Evolutionary conservation across 768 basidiomycete genomes (phyloP).

Genomic region (Pisolithus sp.): DNA sequence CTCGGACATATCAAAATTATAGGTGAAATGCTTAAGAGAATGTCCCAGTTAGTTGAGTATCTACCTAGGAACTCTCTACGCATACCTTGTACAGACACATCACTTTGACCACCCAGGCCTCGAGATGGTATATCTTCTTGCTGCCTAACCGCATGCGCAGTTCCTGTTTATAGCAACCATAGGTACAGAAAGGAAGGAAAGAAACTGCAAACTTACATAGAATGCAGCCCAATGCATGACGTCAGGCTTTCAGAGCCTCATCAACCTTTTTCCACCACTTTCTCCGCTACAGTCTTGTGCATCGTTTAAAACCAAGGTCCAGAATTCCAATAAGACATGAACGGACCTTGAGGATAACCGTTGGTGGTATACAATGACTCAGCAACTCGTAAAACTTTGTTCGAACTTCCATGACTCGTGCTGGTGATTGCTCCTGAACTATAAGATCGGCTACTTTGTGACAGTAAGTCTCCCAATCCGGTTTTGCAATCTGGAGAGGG

Average conservation of each 20-base stretch:
- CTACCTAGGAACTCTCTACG: not conserved
- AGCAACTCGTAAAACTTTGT: constrained; percentile 91
- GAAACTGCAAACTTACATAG: constrained; percentile 53
- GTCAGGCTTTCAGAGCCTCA: constrained; percentile 82
- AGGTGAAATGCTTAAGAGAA: constrained; percentile 23
- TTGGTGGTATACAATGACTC: constrained; percentile 95
- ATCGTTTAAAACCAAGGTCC: constrained; percentile 2
- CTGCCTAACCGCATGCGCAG: constrained; percentile 90
- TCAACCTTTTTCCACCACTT: constrained; percentile 84
- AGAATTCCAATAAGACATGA: not conserved
- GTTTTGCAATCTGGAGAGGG: constrained; percentile 79
- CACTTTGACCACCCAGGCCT: constrained; percentile 95
- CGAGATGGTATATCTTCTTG: constrained; percentile 94
- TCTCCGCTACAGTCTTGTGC: constrained; percentile 80
- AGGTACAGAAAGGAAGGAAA: not conserved
- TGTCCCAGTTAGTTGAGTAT: not conserved
- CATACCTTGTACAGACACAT: constrained; percentile 85
- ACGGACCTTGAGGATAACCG: constrained; percentile 80
- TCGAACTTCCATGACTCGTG: constrained; percentile 86
- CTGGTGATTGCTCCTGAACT: constrained; percentile 82
- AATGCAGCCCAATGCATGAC: constrained; percentile 98
- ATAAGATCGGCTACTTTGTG: constrained; percentile 88
- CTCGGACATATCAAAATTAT: constrained; percentile 29
- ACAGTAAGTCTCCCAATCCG: constrained; percentile 99
- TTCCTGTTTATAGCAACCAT: constrained; percentile 49